Percentiles rank a stretch among this genome's conserved stretches.
phyloP scores from a whole-genome alignment of 352 stramenopile genomes.

The Globisporangium orthogonon region DNA sequence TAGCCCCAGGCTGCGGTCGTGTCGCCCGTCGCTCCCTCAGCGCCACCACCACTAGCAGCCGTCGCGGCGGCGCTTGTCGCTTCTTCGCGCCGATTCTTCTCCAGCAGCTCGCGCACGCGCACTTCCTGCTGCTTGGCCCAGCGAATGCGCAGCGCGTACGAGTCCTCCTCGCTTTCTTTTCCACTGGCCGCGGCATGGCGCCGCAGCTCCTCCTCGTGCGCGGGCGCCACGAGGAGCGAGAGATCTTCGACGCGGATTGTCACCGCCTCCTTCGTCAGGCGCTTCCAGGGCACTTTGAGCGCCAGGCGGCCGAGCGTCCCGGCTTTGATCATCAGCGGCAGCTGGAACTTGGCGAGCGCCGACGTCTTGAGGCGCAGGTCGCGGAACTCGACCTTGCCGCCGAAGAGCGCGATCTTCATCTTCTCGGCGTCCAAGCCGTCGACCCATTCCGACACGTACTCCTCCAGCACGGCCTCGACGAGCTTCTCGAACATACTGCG shows the following conservation, averaged over 20 bases:
- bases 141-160: conserved; percentile 49
- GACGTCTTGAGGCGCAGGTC: conserved; percentile 66
- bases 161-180: conserved; percentile 23
- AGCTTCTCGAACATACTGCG: conserved; percentile 78
- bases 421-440: conserved; percentile 82
- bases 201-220: conserved; percentile 51
- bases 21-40: conserved; percentile 19
- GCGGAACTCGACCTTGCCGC: conserved; percentile 77
- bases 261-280: conserved; percentile 67
- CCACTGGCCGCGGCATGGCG: conserved; percentile 4
- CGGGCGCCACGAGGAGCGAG: conserved; percentile 61
- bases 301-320: conserved; percentile 55
- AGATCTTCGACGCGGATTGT: conserved; percentile 76
- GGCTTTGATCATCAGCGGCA: conserved; percentile 72
- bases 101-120: conserved; percentile 63
- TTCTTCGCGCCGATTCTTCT: conserved; percentile 61
- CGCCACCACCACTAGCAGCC: not conserved
- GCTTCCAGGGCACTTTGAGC: conserved; percentile 85
- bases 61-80: conserved; percentile 11
- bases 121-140: conserved; percentile 83
- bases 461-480: conserved; percentile 76
- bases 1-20: conserved; percentile 63
- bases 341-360: conserved; percentile 69
- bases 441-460: conserved; percentile 86
- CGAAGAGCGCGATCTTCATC: conserved; percentile 83